Evolutionary conservation across 1,139 yeast species (phyloP).

Genomic region (Sugiyamaella sp.): DNA sequence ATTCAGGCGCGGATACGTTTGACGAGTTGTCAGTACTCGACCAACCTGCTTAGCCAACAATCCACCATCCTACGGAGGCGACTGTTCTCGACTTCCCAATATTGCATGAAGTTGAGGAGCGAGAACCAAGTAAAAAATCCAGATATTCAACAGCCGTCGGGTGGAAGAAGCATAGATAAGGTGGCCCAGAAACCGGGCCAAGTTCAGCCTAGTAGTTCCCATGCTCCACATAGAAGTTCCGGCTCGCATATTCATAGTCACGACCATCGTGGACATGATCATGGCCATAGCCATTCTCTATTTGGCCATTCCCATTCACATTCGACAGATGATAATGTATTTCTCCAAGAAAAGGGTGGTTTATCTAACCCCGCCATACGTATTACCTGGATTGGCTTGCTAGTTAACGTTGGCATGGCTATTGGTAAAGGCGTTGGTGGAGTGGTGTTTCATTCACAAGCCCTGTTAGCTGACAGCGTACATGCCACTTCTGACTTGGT

Average conservation of each 20-base stretch:
- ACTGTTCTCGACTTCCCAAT: not conserved
- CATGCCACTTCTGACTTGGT: constrained; percentile 90
- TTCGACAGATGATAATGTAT: constrained; percentile 35
- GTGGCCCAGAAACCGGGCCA: not conserved
- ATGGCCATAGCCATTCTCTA: constrained; percentile 37
- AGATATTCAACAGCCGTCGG: too few relatives aligned
- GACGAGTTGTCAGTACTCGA: not conserved
- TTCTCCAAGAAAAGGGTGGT: constrained; percentile 38
- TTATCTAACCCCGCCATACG: constrained; percentile 81
- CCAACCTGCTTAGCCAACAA: not conserved
- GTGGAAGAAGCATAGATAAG: not conserved
- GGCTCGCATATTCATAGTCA: constrained; percentile 14
- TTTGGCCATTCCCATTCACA: constrained; percentile 39
- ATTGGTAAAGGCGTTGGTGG: constrained; percentile 88
- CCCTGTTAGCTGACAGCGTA: constrained; percentile 89
- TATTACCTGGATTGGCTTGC: constrained; percentile 88
- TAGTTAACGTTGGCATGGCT: constrained; percentile 85
- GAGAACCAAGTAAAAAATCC: too few relatives aligned
- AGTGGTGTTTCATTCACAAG: constrained; percentile 88
- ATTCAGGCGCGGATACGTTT: too few relatives aligned
- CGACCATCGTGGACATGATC: constrained; percentile 33
- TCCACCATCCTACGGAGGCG: not conserved
- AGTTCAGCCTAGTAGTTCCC: not conserved
- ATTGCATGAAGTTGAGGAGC: not conserved
- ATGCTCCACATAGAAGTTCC: too few relatives aligned